Evolutionary conservation across 2,329 filamentous ascomycete species (phyloP), one percentile per base, ranked within the genome.

Genomic region (Fusarium gaditjirri): DNA sequence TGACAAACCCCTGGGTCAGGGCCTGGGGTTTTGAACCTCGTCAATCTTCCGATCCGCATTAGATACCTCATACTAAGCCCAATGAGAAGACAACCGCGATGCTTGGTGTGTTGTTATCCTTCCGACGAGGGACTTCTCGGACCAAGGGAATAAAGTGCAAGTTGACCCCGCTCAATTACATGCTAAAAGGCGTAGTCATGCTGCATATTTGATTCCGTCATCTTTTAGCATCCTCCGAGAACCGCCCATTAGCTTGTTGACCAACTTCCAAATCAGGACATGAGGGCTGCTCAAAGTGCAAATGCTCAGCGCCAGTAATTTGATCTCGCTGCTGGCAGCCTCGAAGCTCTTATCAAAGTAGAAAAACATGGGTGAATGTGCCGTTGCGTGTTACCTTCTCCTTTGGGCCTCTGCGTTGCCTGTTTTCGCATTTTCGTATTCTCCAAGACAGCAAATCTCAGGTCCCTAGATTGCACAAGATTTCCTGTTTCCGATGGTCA

Each of bases 201-300:
- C 25, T 38, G 25, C 43, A 39, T 49, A 5, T 44, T 5, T 17
- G 35, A 13, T 27, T 41, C 3, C 35, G 49, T 53, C 49, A 53
- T 41, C 23, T 35, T 25, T 56, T 33, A 47, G 53, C 13, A 35
- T 8, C 25, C 41, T 33, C 36, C 19, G 50, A 41, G 10, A 19
- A 13, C 17, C 23, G 36, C 36, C n/a, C 19, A 59, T n/a, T 53
- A 4, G 49, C 17, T 39, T 41, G 49, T 11, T 8, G 1, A 0
- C 11, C 3, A 54, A 19, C 49, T 27, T 55, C 56, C 46, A 27
- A 29, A 31, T 39, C 33, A n/a, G 50, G 29, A 46, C 6, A 5
- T 43, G 58, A 46, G 33, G 52, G 52, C 8, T n/a, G 41, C 11
- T 46, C 9, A 56, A 56, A 35, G 52, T 61, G 58, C 58, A 58